Conservation (phyloP, 2,329 filamentous ascomycete genomes). For the Fusarium temperatum region DNA sequence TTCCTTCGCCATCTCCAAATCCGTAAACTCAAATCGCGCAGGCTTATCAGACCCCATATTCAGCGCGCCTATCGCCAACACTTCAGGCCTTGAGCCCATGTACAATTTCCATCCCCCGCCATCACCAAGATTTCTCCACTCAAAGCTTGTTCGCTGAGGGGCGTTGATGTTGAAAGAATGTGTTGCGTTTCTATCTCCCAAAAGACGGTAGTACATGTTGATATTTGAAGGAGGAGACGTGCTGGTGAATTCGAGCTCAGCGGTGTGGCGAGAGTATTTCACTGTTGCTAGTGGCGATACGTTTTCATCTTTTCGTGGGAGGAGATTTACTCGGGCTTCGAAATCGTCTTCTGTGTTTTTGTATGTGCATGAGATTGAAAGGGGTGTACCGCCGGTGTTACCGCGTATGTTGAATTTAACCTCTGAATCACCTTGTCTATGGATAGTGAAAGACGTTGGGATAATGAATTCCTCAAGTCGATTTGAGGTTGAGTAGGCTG, state of each 20-base stretch:
- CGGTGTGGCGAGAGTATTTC: not conserved
- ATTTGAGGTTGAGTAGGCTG: not conserved
- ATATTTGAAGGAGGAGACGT: not conserved
- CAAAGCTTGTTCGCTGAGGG: not conserved
- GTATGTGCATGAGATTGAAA: not conserved
- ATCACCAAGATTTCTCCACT: conserved; percentile 4
- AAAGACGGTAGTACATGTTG: not conserved
- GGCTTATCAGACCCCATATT: conserved; percentile 5
- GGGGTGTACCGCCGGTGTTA: not conserved
- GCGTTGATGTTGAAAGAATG: not conserved
- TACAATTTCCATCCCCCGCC: not conserved
- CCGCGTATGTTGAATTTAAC: not conserved
- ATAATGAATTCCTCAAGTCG: not conserved
- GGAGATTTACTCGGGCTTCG: not conserved
- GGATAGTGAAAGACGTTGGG: not conserved
- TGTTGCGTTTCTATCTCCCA: not conserved
- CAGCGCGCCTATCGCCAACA: not conserved
- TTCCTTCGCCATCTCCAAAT: not conserved
- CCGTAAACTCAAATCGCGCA: not conserved
- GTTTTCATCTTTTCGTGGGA: not conserved
- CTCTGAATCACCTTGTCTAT: not conserved
- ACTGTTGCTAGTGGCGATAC: not conserved
- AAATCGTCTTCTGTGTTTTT: not conserved
- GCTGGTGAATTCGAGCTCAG: not conserved
- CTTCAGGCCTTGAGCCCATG: not conserved